Evolutionary conservation across 75 land plant genomes (phyloP).

Genomic region (Larix kaempferi): DNA sequence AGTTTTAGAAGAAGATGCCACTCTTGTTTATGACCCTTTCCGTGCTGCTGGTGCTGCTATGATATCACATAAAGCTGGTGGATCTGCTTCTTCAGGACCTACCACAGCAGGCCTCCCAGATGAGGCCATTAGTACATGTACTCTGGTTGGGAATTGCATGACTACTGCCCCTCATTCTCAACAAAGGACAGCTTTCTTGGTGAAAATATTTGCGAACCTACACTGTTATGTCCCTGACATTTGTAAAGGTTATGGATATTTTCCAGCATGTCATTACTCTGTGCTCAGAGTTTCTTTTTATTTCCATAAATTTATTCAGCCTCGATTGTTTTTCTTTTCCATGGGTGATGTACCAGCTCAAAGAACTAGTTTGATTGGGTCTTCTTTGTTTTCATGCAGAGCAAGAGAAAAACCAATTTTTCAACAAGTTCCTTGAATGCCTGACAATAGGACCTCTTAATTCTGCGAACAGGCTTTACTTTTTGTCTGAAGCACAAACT

Average conservation of each 20-base stretch:
- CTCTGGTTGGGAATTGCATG: conserved; percentile 23
- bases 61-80: conserved; percentile 28
- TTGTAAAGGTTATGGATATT: conserved; percentile 65
- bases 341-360: not conserved
- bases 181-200: conserved; percentile 78
- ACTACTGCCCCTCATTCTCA: conserved; percentile 60
- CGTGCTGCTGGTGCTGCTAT: conserved; percentile 74
- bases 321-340: not conserved
- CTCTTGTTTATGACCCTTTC: conserved; percentile 80
- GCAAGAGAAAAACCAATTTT: conserved; percentile 76
- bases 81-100: conserved; percentile 12
- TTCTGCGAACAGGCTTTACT: conserved; percentile 24
- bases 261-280: not conserved
- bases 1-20: conserved; percentile 54
- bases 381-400: conserved; percentile 36
- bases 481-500: conserved; percentile 40
- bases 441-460: conserved; percentile 40
- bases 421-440: conserved; percentile 50
- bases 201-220: conserved; percentile 92
- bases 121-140: conserved; percentile 33
- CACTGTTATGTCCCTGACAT: conserved; percentile 87
- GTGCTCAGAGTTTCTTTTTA: not conserved
- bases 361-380: not conserved
- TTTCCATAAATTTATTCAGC: not conserved
- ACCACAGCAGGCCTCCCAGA: conserved; percentile 18